Evolutionary conservation across 2,329 filamentous ascomycete species (phyloP).

Genomic region (Penicillium sp.): DNA sequence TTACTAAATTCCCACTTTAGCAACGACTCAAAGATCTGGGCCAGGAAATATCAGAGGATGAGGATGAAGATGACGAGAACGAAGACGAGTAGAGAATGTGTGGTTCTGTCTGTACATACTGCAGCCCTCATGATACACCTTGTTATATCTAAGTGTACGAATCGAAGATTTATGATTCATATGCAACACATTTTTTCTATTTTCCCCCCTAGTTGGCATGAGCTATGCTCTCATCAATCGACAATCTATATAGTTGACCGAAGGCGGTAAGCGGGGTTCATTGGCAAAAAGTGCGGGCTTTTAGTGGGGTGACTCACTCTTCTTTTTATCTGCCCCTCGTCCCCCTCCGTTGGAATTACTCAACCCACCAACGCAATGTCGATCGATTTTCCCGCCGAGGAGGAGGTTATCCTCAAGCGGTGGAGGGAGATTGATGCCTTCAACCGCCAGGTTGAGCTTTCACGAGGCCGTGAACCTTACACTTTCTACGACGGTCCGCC

Average conservation of each 20-base stretch:
- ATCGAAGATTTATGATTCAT: background rate
- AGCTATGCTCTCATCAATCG: background rate
- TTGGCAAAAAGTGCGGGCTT: background rate
- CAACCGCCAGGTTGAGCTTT: conserved; percentile 81
- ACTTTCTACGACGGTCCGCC: conserved; percentile 93
- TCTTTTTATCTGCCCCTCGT: conserved; percentile 25
- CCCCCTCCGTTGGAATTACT: conserved; percentile 17
- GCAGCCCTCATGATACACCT: background rate
- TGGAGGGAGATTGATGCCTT: conserved; percentile 96
- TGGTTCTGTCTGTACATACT: background rate
- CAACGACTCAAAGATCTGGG: conserved; percentile 66
- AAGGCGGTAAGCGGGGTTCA: background rate
- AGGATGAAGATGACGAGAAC: conserved; percentile 63
- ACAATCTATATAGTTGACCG: background rate
- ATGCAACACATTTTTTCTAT: background rate
- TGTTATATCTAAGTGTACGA: background rate
- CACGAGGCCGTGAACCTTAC: conserved; percentile 77
- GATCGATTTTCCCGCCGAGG: conserved; percentile 90
- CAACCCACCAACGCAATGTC: conserved; percentile 58
- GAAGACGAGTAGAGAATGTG: conserved; percentile 45
- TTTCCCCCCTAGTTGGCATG: background rate
- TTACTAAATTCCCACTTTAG: conserved; percentile 44
- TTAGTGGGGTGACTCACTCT: conserved; percentile 26
- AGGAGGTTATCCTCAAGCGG: conserved; percentile 77
- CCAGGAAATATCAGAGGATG: conserved; percentile 72